A percentile compares a stretch with the other conserved stretches of the same genome.
Conservation (phyloP, 345 rosid species). For the Moricandia moricandioides region DNA sequence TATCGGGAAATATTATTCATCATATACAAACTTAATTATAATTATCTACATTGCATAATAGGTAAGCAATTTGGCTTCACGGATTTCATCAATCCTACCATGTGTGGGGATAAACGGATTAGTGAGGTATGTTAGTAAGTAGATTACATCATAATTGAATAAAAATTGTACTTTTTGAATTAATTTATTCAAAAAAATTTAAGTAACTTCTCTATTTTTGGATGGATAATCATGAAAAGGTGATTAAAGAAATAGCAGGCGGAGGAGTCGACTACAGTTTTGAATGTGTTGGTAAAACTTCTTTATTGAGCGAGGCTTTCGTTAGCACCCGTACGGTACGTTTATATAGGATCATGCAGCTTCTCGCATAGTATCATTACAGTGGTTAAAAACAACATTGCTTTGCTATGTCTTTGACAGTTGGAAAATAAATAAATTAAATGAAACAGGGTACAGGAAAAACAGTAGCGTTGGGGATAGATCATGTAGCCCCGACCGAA, state of each 20-base stretch:
- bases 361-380: neutral
- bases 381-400: neutral
- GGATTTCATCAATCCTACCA: slow-evolving; percentile 56
- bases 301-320: slow-evolving; percentile 49
- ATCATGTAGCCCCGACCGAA: slow-evolving; percentile 31
- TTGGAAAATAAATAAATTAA: neutral
- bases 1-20: neutral
- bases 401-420: neutral
- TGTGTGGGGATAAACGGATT: slow-evolving; percentile 44
- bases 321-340: slow-evolving; percentile 43
- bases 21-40: neutral
- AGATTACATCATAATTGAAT: neutral
- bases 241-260: slow-evolving; percentile 53
- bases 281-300: slow-evolving; percentile 61
- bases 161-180: neutral
- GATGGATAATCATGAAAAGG: slow-evolving; percentile 33
- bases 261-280: slow-evolving; percentile 79
- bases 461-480: slow-evolving; percentile 54
- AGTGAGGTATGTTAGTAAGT: slow-evolving; percentile 41
- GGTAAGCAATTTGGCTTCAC: slow-evolving; percentile 64
- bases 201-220: neutral
- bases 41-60: slow-evolving; percentile 27
- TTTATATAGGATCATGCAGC: neutral
- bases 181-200: neutral
- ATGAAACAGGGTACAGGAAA: slow-evolving; percentile 59